Base-by-base conservation (phyloP, 2,329 filamentous ascomycete species). In the Ophiosphaerella korrae region DNA sequence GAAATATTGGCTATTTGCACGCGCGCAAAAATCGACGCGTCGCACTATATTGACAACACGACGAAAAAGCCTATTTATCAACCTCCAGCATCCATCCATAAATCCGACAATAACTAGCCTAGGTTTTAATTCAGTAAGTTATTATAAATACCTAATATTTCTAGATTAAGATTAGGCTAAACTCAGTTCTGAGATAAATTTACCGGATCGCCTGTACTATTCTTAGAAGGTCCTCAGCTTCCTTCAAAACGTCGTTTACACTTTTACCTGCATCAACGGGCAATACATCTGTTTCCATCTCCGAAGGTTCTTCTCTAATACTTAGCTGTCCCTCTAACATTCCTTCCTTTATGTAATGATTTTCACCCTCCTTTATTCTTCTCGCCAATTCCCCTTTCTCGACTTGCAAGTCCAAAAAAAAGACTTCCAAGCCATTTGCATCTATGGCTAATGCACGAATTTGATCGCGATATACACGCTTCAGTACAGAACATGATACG, bases 401-500 rank as follows among this genome's bases (percentile, higher is more conserved):
- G 2, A 62, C 63, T 45, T 77, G 72, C 3, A 78, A 55, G 45
- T 76, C 67, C 5, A 78, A 32, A 49, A 78, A 76, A 0, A 62
- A 8, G 6, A 70, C 58, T 2, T 58, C 47, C 12, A 68, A 45
- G 1, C 53, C 61, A 1, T 60, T 50, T 11, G 47, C 29, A 14
- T 45, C 5, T 3, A 64, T 42, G 8, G 56, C 42, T 5, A 74
- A 55, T 16, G 29, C 33, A 7, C 42, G 24, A 7, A 78, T 61
- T 9, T 59, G 52, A 14, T 73, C 63, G 2, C 76, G 66, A 45
- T 77, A 75, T 0, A 50, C 37, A 11, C 51, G 53, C 37, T 67
- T 71, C 39, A 78, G 58, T 1, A 74, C 74, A 7, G 76, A 78
- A 57, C 75, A 79, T 14, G 73, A 75, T 1, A 78, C 58, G 4